phyloP scores from a whole-genome alignment of 352 stramenopile species.

The Phytophthora pistaciae region DNA sequence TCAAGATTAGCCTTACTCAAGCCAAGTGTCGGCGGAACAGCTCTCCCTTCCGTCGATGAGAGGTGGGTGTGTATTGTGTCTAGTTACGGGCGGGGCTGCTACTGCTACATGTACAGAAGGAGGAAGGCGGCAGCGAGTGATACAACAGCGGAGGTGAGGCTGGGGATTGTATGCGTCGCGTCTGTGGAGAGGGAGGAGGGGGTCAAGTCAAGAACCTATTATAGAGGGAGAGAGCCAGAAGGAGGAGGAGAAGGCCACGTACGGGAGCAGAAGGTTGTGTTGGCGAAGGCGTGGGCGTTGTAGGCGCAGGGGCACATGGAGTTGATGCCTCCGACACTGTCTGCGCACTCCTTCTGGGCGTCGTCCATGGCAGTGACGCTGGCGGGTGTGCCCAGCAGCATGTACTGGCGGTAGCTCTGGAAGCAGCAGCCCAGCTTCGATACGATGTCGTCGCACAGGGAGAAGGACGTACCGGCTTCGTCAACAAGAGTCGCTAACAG shows the following conservation, averaged over 20 bases:
- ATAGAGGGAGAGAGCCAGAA: background rate
- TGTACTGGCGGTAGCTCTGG: slow-evolving; percentile 85
- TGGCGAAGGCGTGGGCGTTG: slow-evolving; percentile 66
- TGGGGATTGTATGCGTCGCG: slow-evolving; percentile 1
- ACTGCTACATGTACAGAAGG: background rate
- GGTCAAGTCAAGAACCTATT: background rate
- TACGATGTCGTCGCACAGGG: slow-evolving; percentile 80
- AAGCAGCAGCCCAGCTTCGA: slow-evolving; percentile 83
- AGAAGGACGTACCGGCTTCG: slow-evolving; percentile 58
- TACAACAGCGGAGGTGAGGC: background rate
- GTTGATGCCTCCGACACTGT: slow-evolving; percentile 44
- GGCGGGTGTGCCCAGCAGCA: slow-evolving; percentile 64
- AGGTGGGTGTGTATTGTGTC: background rate
- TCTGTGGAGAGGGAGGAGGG: slow-evolving; percentile 9
- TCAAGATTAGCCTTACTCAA: slow-evolving; percentile 14
- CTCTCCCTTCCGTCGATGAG: background rate
- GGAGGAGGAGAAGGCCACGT: slow-evolving; percentile 7
- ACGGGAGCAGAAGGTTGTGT: slow-evolving; percentile 70
- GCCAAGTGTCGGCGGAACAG: no score
- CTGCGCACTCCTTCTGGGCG: slow-evolving; percentile 59
- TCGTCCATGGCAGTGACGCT: slow-evolving; percentile 58
- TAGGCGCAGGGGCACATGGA: slow-evolving; percentile 61
- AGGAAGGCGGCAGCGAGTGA: background rate
- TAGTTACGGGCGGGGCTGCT: background rate
- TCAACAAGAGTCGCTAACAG: slow-evolving; percentile 61